Base-by-base conservation (phyloP, 306 rosid species). In the Vigna mungo region DNA sequence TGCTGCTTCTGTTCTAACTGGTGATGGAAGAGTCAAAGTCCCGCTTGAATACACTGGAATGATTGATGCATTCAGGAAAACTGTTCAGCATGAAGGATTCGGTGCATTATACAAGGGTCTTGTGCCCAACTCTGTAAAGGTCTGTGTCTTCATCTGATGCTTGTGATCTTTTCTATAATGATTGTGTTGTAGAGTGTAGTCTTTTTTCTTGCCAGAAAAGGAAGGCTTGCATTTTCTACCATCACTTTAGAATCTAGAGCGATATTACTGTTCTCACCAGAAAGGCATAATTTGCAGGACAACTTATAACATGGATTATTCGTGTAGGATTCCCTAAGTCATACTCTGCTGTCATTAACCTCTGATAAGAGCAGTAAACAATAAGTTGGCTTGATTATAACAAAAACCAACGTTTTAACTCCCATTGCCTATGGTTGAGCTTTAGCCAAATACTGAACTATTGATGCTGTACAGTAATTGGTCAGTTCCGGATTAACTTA, bases 121-220 rank as follows among this genome's bases (percentile, higher is more conserved):
- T 88, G 93, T 92, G 55, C 99, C 99, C 77, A 96, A 96, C 86
- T 92, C 94, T 78, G 99, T 96, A 48, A 96, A 96, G 99, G 99
- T 95, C n/a, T 54, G 86, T 34, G 7, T 83, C 64, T 25, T 23
- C 80, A 25, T 64, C 65, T 54, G 49, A 78, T 79, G 5, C 59
- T 59, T 49, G 71, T 46, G 17, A 72, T 70, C 56, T 43, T 47
- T 71, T 79, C 27, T 15, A 32, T 12, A 39, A 46, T 69, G 62
- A 17, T 23, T 37, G 6, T 43, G 13, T 70, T 49, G 67, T 66
- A 44, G 77, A n/a, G 13, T 9, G 12, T 41, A 41, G 48, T 3
- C 65, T 7, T 66, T 51, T 41, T 52, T 39, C 59, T 36, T 53
- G 25, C 55, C 70, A 20, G 56, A 10, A 52, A 20, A 43, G 30